Evolutionary conservation across 2,329 filamentous ascomycete species (phyloP).

Genomic region (Claviceps capensis): DNA sequence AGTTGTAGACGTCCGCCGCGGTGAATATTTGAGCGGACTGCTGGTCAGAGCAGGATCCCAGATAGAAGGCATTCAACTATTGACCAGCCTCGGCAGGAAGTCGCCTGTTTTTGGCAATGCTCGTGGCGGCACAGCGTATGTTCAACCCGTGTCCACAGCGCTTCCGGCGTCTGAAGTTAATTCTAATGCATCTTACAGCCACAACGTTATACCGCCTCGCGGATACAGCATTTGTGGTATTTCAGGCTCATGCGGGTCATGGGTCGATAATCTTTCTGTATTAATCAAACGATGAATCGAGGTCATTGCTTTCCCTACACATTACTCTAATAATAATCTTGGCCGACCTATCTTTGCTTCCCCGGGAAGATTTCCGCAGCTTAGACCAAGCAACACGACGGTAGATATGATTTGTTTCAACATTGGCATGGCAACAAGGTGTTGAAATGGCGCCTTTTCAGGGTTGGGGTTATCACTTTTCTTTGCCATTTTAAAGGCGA

Average conservation of each 20-base stretch:
- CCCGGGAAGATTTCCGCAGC: neutral
- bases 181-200: conserved; percentile 35
- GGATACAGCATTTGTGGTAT: conserved; percentile 84
- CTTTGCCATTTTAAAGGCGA: neutral
- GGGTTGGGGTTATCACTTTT: neutral
- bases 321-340: neutral
- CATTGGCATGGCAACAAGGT: neutral
- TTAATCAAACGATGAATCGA: conserved; percentile 38
- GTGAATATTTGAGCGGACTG: conserved; percentile 82
- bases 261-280: conserved; percentile 77
- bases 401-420: neutral
- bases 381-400: neutral
- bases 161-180: neutral
- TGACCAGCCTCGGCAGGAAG: conserved; percentile 78
- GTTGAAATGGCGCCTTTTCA: neutral
- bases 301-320: neutral
- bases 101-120: conserved; percentile 77
- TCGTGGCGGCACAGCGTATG: conserved; percentile 69
- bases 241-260: conserved; percentile 64
- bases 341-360: neutral
- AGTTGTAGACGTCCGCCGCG: conserved; percentile 61
- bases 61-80: conserved; percentile 79
- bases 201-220: conserved; percentile 75
- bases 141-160: conserved; percentile 12
- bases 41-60: conserved; percentile 64